Conservation (phyloP, 345 rosid genomes). For the Hibiscus syriacus region DNA sequence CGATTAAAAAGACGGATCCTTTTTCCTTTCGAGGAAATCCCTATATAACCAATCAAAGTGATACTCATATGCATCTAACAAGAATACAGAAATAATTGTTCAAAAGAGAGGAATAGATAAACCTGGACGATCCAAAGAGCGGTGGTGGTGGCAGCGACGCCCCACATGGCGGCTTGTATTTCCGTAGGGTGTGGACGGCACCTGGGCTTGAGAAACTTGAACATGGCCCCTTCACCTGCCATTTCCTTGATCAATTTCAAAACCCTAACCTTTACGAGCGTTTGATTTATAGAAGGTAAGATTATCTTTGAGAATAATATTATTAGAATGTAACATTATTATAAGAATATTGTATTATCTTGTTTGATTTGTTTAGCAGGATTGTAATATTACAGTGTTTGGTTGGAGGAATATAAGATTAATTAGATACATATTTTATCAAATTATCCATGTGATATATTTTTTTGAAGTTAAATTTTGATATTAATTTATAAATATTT, state of each 20-base stretch:
- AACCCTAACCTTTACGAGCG: not conserved
- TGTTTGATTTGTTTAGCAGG: no score
- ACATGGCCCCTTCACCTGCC: constrained; percentile 36
- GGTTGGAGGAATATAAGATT: no score
- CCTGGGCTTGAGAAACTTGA: constrained; percentile 44
- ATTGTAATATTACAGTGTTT: no score
- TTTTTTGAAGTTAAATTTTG: no score
- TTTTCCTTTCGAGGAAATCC: not conserved
- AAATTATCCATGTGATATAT: no score
- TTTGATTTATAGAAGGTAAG: no score
- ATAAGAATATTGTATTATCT: no score
- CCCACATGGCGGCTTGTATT: constrained; percentile 75
- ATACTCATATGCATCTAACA: not conserved
- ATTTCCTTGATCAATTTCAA: constrained; percentile 17
- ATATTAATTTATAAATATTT: no score
- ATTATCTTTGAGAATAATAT: no score
- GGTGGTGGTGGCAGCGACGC: constrained; percentile 60
- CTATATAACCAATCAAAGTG: not conserved
- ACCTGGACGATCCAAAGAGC: constrained; percentile 77
- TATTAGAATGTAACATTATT: no score
- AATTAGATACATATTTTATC: no score
- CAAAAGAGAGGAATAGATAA: not conserved
- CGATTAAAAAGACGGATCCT: not conserved
- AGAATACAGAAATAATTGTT: not conserved
- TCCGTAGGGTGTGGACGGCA: constrained; percentile 48